Percentiles rank a stretch among this genome's conserved stretches.
phyloP scores from a whole-genome alignment of 108 stramenopile genomes.

The Cyclotella distinguenda region DNA sequence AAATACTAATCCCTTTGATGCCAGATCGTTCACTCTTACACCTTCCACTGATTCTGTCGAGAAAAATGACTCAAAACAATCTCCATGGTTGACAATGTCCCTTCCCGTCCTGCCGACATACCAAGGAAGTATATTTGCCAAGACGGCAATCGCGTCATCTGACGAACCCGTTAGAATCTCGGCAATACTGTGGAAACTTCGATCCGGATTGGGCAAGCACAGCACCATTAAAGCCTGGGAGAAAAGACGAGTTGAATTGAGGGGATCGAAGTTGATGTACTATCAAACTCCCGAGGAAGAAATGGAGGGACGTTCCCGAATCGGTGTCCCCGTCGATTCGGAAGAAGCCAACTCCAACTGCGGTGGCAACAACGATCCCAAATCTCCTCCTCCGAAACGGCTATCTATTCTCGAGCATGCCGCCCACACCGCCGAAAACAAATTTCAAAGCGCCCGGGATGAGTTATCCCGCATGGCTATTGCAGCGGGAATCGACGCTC shows the following conservation, averaged over 20 bases:
- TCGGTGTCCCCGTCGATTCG: background rate
- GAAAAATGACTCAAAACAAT: too few species aligned
- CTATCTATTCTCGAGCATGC: slow-evolving; percentile 26
- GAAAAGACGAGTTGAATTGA: slow-evolving; percentile 26
- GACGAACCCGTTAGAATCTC: slow-evolving; percentile 29
- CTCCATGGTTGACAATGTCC: slow-evolving; percentile 17
- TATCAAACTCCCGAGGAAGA: slow-evolving; percentile 33
- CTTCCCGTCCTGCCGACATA: too few species aligned
- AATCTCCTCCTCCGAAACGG: slow-evolving; percentile 5
- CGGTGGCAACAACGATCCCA: background rate
- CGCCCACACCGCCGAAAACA: slow-evolving; percentile 36
- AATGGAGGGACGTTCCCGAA: slow-evolving; percentile 9
- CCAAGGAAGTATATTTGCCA: too few species aligned
- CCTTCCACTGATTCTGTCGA: too few species aligned
- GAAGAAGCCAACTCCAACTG: background rate
- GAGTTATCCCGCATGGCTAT: slow-evolving; percentile 26
- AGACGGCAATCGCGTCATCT: too few species aligned
- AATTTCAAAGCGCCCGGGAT: slow-evolving; percentile 26
- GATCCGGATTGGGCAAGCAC: slow-evolving; percentile 38
- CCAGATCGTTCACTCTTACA: too few species aligned
- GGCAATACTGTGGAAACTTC: slow-evolving; percentile 42
- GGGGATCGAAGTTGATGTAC: slow-evolving; percentile 41
- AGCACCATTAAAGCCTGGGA: slow-evolving; percentile 42
- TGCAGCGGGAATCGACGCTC: slow-evolving; percentile 24
- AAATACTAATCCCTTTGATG: too few species aligned